phyloP scores from a whole-genome alignment of 192 early-diverging fungal genomes.

The Phycomyces nitens region DNA sequence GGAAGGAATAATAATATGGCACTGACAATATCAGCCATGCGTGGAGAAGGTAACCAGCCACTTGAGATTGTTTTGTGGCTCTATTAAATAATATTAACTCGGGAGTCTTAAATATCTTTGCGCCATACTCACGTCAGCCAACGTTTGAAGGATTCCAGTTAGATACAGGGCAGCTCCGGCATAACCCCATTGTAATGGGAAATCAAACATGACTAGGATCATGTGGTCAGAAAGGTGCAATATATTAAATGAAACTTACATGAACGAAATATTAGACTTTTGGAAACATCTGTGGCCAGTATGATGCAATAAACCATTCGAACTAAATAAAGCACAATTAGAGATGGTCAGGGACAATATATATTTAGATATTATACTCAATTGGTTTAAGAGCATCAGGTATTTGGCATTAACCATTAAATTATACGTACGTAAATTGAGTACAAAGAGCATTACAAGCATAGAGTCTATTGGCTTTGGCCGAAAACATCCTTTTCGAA shows the following conservation, averaged over 20 bases:
- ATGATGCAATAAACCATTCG: slow-evolving; percentile 21
- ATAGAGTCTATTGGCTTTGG: slow-evolving; percentile 31
- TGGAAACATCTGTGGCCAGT: slow-evolving; percentile 12
- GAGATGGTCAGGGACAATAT: neutral
- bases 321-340: slow-evolving; percentile 10
- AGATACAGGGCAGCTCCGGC: slow-evolving; percentile 27
- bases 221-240: neutral
- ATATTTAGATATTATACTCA: neutral
- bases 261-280: slow-evolving; percentile 22
- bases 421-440: slow-evolving; percentile 22
- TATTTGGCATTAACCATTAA: too few species aligned
- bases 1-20: slow-evolving; percentile 19
- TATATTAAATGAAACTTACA: slow-evolving; percentile 10
- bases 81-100: slow-evolving; percentile 4
- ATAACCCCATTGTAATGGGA: slow-evolving; percentile 32
- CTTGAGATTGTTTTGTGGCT: slow-evolving; percentile 30
- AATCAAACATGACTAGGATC: slow-evolving; percentile 7
- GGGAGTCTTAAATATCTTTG: neutral
- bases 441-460: slow-evolving; percentile 24
- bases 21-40: slow-evolving; percentile 23
- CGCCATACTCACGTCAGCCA: slow-evolving; percentile 18
- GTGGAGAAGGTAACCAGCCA: slow-evolving; percentile 29
- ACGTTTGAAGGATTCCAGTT: slow-evolving; percentile 30
- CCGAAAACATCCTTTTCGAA: slow-evolving; percentile 22
- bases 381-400: too few species aligned